Evolutionary conservation across 345 rosid genomes (phyloP), one percentile per base, ranked within the genome.

Genomic region (Carallia brachiata): DNA sequence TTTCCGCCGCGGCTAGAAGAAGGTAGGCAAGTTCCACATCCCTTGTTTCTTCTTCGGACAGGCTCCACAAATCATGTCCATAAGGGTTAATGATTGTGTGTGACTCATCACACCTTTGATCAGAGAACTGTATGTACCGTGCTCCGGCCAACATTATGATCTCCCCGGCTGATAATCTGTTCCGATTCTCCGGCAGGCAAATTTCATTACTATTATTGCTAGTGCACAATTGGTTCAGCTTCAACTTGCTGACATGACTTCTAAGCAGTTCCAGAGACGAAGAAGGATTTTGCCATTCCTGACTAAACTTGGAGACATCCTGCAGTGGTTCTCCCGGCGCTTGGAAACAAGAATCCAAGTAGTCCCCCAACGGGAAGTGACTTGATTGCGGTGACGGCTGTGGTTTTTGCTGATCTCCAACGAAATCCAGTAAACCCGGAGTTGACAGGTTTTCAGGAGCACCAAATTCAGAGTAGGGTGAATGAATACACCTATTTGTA

Each of bases 1-100:
- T 86, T 84, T 86, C 90, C 0, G 90, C 87, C 0, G 87, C 82
- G 1, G 87, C 82, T 0, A 88, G 79, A 17, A 88, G 87, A 4
- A 85, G 80, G 44, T 76, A 83, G 27, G 81, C 80, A 5, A 84
- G 82, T 59, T 86, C 90, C 10, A 88, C 85, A 39, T 88, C 84
- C 64, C 63, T 79, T n/a, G 65, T 75, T 73, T 88, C 89, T 66
- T 79, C 84, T 23, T 78, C 84, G 3, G 86, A 82, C 19, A 85
- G 61, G 62, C 82, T 83, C 0, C 77, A 77, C 66, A 84, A 84
- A 44, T 82, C 79, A 9, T 68, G 71, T 8, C 86, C 87, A 23
- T 48, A 71, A 47, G 89, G 89, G 76, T 80, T 86, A 80, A 69
- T 81, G 27, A 72, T 74, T 83, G 73, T 71, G 36, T 32, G 79